Evolutionary conservation across 257 asterid species (phyloP).

Genomic region (Cynanchum wilfordii): DNA sequence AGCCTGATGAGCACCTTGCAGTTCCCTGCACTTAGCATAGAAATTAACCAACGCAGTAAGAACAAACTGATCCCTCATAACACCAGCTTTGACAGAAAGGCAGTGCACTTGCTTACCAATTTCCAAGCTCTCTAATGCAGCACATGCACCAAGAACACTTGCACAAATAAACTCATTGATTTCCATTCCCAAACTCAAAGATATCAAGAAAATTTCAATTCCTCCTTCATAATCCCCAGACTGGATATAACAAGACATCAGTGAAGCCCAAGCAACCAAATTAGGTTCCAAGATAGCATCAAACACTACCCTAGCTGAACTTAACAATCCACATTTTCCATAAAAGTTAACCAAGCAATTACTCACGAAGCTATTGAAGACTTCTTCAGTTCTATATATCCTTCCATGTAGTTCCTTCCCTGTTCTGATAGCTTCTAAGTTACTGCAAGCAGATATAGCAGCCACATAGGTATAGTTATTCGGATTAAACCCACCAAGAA

Average conservation of each 20-base stretch:
- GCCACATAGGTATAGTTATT: slow-evolving; percentile 61
- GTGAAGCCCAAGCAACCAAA: slow-evolving; percentile 58
- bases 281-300: slow-evolving; percentile 47
- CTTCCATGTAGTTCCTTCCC: slow-evolving; percentile 79
- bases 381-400: slow-evolving; percentile 37
- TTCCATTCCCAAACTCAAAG: slow-evolving; percentile 43
- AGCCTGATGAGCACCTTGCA: slow-evolving; percentile 48
- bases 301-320: slow-evolving; percentile 50
- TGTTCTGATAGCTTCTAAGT: slow-evolving; percentile 29
- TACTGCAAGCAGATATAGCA: slow-evolving; percentile 57
- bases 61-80: slow-evolving; percentile 50
- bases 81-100: slow-evolving; percentile 43
- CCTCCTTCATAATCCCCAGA: slow-evolving; percentile 57
- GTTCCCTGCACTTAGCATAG: slow-evolving; percentile 60
- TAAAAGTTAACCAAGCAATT: slow-evolving; percentile 67
- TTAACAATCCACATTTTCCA: slow-evolving; percentile 66
- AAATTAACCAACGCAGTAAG: slow-evolving; percentile 60
- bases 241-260: slow-evolving; percentile 49
- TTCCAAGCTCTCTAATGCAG: slow-evolving; percentile 40
- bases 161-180: slow-evolving; percentile 57
- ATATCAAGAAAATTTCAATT: slow-evolving; percentile 44
- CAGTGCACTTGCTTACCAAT: slow-evolving; percentile 66
- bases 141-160: slow-evolving; percentile 57
- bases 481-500: slow-evolving; percentile 49
- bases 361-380: slow-evolving; percentile 39